Base-by-base conservation (phyloP, 148 eudicot genomes). In the Rhododendron kiyosumense region DNA sequence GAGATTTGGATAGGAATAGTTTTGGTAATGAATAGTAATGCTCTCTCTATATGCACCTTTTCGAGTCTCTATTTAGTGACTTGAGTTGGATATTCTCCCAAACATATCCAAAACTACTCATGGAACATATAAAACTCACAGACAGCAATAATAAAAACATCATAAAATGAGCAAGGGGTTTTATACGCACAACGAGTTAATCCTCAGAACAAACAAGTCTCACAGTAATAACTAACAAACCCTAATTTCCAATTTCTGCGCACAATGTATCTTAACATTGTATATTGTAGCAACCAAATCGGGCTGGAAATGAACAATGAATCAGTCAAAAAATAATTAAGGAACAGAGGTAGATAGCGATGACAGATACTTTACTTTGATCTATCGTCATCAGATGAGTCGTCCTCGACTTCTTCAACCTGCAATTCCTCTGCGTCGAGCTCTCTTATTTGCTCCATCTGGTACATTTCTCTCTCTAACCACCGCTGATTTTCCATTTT, bases 381-480 rank as follows among this genome's bases (percentile, higher is more conserved):
- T 8, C 69, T 51, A 30, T 93, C 92, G 36, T 87, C 94, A 28
- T 90, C 95, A 38, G 92, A 90, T 28, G 92, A 91, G 78, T 87
- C 93, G 4, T 90, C 85, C n/a, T 92, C 97, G 82, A 94, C 98
- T 87, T 96, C 98, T 90, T 96, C 99, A 73, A 96, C 84, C 82
- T 95, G 91, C 89, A 96, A 92, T 84, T 91, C 96, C 87, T 96
- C 99, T 2, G 85, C 83, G 18, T 96, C 99, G 81, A 96, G 96
- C 91, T 94, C 90, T 22, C 93, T 85, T 41, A 94, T 93, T 85
- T 93, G 97, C 89, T 94, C 94, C 82, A 96, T 94, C 89, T 92
- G 97, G 75, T 87, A 83, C 92, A 92, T 89, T 84, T 95, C 99
- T 76, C 93, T 91, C 93, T 92, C 94, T 59, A 89, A 67, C 32